A percentile compares a stretch with the other conserved stretches of the same genome.
phyloP scores from a whole-genome alignment of 2,329 filamentous ascomycete genomes.

The Volutella citrinella region DNA sequence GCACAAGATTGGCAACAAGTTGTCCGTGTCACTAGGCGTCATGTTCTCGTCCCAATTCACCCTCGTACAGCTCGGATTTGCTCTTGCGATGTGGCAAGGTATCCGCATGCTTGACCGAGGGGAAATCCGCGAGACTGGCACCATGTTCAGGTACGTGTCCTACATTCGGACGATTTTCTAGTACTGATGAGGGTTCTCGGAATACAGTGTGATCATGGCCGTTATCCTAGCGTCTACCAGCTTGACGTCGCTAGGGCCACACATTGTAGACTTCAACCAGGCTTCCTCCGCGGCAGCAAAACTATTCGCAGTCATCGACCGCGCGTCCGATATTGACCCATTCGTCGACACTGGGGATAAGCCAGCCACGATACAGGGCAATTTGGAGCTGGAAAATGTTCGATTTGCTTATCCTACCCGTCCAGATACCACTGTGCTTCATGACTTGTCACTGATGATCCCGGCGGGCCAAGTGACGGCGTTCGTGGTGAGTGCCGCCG shows the following conservation, averaged over 20 bases:
- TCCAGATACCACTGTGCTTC: constrained; percentile 38
- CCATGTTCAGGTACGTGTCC: constrained; percentile 34
- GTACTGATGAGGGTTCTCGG: not conserved
- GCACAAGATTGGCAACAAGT: constrained; percentile 34
- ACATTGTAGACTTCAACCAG: constrained; percentile 36
- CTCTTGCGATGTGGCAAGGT: constrained; percentile 45
- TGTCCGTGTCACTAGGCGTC: constrained; percentile 35
- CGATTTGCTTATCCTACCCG: constrained; percentile 44
- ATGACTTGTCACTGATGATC: constrained; percentile 39
- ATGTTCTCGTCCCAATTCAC: constrained; percentile 39
- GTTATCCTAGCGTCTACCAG: constrained; percentile 36
- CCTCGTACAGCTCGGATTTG: constrained; percentile 41
- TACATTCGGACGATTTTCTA: not conserved
- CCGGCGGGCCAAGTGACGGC: constrained; percentile 45
- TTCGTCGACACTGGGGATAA: constrained; percentile 30
- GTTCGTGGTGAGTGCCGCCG: constrained; percentile 38
- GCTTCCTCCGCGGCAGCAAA: constrained; percentile 34
- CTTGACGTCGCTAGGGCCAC: constrained; percentile 34
- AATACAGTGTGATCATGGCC: constrained; percentile 33
- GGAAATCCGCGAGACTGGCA: constrained; percentile 35
- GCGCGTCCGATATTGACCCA: constrained; percentile 35
- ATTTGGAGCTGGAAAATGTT: constrained; percentile 39
- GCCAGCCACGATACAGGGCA: constrained; percentile 27
- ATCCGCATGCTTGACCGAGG: constrained; percentile 35
- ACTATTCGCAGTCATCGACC: constrained; percentile 37